Percentiles rank a stretch among this genome's conserved stretches.
These are phyloP conservation scores for Cucurbitaria berberidis DNA, from an alignment of 2,329 filamentous ascomycete genomes.

Conservation along the genomic window DNA sequence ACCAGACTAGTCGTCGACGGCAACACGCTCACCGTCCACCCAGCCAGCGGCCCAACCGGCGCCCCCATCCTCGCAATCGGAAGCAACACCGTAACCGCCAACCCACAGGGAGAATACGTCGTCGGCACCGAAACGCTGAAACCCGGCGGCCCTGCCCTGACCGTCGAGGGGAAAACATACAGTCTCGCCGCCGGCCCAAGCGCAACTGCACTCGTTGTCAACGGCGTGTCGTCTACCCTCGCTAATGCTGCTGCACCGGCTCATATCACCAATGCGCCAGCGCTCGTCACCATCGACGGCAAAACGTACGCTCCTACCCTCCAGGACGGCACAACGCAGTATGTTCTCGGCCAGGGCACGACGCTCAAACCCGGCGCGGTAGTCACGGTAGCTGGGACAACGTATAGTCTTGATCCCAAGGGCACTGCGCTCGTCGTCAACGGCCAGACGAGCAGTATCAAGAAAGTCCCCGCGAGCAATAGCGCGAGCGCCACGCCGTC, in stretches of 20 bases:
- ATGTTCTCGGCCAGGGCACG: constrained; percentile 26
- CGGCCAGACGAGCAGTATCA: constrained; percentile 39
- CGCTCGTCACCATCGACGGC: constrained; percentile 19
- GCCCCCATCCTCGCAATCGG: constrained; percentile 36
- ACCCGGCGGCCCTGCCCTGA: constrained; percentile 30
- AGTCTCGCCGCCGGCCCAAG: constrained; percentile 27
- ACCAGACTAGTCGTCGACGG: constrained; percentile 36
- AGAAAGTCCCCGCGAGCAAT: constrained; percentile 31
- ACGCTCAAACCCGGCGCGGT: constrained; percentile 38
- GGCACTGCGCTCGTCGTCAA: constrained; percentile 42
- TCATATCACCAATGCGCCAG: constrained; percentile 4
- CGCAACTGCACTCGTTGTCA: constrained; percentile 33
- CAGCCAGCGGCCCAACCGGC: constrained; percentile 20
- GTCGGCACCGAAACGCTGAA: constrained; percentile 37
- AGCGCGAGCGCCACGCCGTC: constrained; percentile 32
- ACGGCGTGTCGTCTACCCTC: constrained; percentile 34
- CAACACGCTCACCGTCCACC: constrained; percentile 30
- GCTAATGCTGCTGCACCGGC: not conserved
- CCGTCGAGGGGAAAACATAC: constrained; percentile 35
- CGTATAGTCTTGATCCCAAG: constrained; percentile 32
- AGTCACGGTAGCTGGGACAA: constrained; percentile 36
- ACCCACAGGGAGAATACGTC: constrained; percentile 40
- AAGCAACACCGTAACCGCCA: constrained; percentile 36
- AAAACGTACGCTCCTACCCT: constrained; percentile 21
- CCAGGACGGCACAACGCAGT: constrained; percentile 31